Base-by-base conservation (phyloP, 306 rosid species). In the Leucaena leucocephala region DNA sequence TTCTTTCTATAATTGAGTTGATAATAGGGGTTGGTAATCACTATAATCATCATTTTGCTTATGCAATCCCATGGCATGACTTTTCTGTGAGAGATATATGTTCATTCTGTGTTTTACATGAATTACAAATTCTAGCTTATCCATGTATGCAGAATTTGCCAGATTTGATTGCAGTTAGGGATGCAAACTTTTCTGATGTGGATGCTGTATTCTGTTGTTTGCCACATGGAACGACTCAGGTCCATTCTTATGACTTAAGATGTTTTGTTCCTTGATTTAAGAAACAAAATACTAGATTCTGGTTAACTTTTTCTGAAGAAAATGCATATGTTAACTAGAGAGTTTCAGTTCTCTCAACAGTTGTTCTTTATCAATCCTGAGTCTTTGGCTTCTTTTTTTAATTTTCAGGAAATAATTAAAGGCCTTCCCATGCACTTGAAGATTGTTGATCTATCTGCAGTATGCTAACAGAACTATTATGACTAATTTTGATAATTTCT, bases 381-480 rank as follows among this genome's bases (percentile, higher is more conserved):
- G 62, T 66, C 27, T 70, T 43, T 39, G 78, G 21, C 48, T 74
- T 34, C 48, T 11, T 43, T 39, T 27, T 85, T 85, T 73, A 33
- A 16, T 74, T 77, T 77, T 16, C 92, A 95, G 98, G 98, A 95
- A 78, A 93, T 95, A 75, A 91, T 95, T 67, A 95, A 88, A 79
- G 94, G 88, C 49, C 98, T 95, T 71, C 97, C 98, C 12, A 78
- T 62, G 81, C 86, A 86, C 82, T 86, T 95, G 92, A 95, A 95
- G 91, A 90, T 92, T 86, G 98, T 95, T 82, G 98, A 95, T 87
- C 98, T 95, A 76, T 95, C 98, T 74, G 98, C 98, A 72, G 98
- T 95, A 92, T 65, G 95, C 76, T 4, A 67, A 61, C 68, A 11
- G n/a, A 81, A 16, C 34, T 48, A 38, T 49, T 64, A 59, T 52